These are phyloP conservation scores for Aspergillus aculeatus DNA, from an alignment of 2,329 filamentous ascomycete genomes.

Conservation along the genomic window DNA sequence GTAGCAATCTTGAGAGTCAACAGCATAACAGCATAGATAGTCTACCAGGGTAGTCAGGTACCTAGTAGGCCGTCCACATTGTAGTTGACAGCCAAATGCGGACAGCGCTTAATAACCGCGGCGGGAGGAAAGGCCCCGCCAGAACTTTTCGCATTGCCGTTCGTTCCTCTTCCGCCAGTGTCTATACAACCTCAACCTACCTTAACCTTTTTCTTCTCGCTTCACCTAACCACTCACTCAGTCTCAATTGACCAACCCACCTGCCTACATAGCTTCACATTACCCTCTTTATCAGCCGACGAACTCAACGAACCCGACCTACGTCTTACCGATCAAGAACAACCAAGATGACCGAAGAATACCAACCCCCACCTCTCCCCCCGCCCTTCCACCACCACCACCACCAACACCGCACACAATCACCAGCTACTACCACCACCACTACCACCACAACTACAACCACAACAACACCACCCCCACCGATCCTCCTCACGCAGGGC, in stretches of 20 bases:
- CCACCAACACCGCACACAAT: neutral
- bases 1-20: no score
- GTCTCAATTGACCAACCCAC: neutral
- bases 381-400: constrained; percentile 58
- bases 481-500: constrained; percentile 81
- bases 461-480: constrained; percentile 52
- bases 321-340: neutral
- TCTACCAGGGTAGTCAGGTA: no score
- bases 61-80: no score
- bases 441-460: neutral
- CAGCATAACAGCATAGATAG: no score
- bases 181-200: neutral
- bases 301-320: neutral
- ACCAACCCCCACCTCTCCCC: constrained; percentile 50
- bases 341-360: neutral
- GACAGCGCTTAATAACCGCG: no score
- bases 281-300: neutral
- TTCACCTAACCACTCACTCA: neutral
- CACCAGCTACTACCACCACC: neutral
- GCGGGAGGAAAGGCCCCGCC: neutral
- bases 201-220: neutral
- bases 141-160: neutral
- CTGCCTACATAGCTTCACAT: neutral
- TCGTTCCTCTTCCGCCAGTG: neutral
- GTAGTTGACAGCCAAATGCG: no score